Percentiles rank a stretch among this genome's conserved stretches.
Evolutionary conservation across 2,329 filamentous ascomycete species (phyloP).

Genomic region (Mycocentrospora acerina): DNA sequence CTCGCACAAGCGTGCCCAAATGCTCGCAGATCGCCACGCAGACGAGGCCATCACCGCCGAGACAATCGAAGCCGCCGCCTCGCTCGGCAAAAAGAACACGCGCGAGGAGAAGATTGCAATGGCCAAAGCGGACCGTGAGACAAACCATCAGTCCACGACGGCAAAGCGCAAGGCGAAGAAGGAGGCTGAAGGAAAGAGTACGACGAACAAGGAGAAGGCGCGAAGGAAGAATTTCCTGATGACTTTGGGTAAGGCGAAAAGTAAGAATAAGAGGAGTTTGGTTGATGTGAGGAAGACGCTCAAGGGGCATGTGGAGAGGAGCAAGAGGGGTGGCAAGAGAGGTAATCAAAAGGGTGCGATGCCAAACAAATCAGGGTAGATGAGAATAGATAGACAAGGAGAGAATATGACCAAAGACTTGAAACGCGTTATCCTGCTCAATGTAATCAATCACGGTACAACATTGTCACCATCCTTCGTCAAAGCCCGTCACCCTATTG

Average conservation of each 20-base stretch:
- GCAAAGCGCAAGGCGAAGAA: slow-evolving; percentile 86
- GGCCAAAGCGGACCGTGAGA: slow-evolving; percentile 79
- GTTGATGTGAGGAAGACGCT: slow-evolving; percentile 80
- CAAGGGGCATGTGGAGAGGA: slow-evolving; percentile 77
- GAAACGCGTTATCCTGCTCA: too few relatives aligned
- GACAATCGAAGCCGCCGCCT: slow-evolving; percentile 85
- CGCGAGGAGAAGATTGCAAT: slow-evolving; percentile 87
- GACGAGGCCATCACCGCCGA: slow-evolving; percentile 90
- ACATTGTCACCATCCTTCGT: too few relatives aligned
- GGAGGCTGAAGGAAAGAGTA: slow-evolving; percentile 86
- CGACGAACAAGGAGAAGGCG: slow-evolving; percentile 95
- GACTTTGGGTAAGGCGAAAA: slow-evolving; percentile 94
- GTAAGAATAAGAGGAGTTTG: slow-evolving; percentile 92
- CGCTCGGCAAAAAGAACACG: slow-evolving; percentile 74
- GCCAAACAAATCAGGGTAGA: slow-evolving; percentile 27
- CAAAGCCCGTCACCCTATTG: too few relatives aligned
- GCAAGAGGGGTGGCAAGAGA: slow-evolving; percentile 80
- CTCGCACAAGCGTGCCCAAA: slow-evolving; percentile 42
- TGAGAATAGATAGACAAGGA: neutral
- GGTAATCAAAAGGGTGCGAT: slow-evolving; percentile 56
- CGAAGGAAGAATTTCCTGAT: slow-evolving; percentile 98
- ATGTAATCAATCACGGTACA: too few relatives aligned
- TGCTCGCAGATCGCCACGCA: slow-evolving; percentile 60
- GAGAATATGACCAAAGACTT: slow-evolving; percentile 10
- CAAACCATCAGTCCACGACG: slow-evolving; percentile 82